Base-by-base conservation (phyloP, 257 asterid species). In the Solanum peruvianum region DNA sequence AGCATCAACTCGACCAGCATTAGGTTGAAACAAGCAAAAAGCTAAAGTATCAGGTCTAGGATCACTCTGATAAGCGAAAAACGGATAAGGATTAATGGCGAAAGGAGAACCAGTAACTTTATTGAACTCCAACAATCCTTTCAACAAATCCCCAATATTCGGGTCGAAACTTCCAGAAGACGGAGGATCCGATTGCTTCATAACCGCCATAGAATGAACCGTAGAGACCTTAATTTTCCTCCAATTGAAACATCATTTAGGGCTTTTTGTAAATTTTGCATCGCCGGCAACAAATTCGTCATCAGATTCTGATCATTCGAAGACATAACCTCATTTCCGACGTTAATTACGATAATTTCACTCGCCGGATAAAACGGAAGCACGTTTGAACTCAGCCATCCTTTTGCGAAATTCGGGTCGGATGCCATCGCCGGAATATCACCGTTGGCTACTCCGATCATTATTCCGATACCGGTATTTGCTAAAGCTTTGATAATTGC, bases 11-110 rank as follows among this genome's bases (percentile, higher is more conserved):
- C 95, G 93, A 29, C 98, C 97, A 31, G 94, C 25, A 70, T 95
- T 95, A 5, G 95, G 95, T 87, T 92, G 93, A 86, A 95, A 94
- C 92, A 95, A 87, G 88, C 96, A 93, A 89, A 93, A 95, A 1
- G 95, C 96, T 62, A 95, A 92, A 12, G 98, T 93, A 42, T 93
- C 95, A 1, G 95, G 91, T 86, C 94, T 89, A 45, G 96, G 94
- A 58, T 95, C 97, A 60, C 93, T 93, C 89, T 89, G 93, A 89
- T 93, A 95, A 1, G 97, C 98, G 73, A 95, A 95, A 87, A 88
- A 94, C 41, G 97, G 98, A 89, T 95, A 93, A 29, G 97, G 97
- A 88, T 94, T 93, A 23, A 95, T 90, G n/a, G 91, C 91, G 33
- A 95, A 95, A 11, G 96, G 94, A 7, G 98, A 95, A 7, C 93